These are phyloP conservation scores for Geranium incanum DNA, from an alignment of 441 rosid genomes.

Conservation along the genomic window DNA sequence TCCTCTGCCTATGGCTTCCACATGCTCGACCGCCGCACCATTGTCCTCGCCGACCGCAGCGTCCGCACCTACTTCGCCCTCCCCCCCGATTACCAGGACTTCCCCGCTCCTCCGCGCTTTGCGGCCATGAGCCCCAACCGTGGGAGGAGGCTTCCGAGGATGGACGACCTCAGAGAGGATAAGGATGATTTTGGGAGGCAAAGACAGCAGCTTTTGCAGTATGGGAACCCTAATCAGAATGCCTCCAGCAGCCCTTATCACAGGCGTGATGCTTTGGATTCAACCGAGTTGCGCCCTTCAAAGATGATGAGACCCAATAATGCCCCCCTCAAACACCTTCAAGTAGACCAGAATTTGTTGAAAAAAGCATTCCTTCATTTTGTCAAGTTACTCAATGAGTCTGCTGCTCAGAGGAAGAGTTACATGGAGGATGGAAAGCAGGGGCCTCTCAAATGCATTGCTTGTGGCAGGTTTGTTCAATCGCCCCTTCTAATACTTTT, in stretches of 20 bases:
- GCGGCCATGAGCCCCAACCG: background rate
- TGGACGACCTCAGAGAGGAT: slow-evolving; percentile 37
- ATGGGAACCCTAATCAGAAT: slow-evolving; percentile 33
- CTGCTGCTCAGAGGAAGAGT: slow-evolving; percentile 45
- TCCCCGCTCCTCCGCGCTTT: slow-evolving; percentile 24
- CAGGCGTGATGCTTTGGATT: slow-evolving; percentile 21
- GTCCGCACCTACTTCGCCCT: slow-evolving; percentile 92
- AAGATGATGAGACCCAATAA: slow-evolving; percentile 38
- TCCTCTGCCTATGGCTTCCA: slow-evolving; percentile 74
- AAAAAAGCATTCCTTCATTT: slow-evolving; percentile 67
- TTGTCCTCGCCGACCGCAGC: slow-evolving; percentile 76
- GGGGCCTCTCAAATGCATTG: slow-evolving; percentile 67
- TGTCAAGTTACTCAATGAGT: slow-evolving; percentile 60
- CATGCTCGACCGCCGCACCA: slow-evolving; percentile 87
- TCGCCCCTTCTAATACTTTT: background rate
- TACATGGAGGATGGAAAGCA: slow-evolving; percentile 77
- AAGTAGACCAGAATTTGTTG: slow-evolving; percentile 51
- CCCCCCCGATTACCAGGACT: slow-evolving; percentile 78
- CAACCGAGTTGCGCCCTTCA: slow-evolving; percentile 42
- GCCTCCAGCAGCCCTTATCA: slow-evolving; percentile 34
- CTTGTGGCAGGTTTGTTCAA: slow-evolving; percentile 73
- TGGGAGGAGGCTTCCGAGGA: slow-evolving; percentile 28
- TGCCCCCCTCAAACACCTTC: slow-evolving; percentile 24
- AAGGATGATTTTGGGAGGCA: slow-evolving; percentile 34
- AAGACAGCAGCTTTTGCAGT: slow-evolving; percentile 38